Evolutionary conservation across 1,284 basidiomycete species (phyloP), one percentile per base, ranked within the genome.

Genomic region (Omphalotus olearius): DNA sequence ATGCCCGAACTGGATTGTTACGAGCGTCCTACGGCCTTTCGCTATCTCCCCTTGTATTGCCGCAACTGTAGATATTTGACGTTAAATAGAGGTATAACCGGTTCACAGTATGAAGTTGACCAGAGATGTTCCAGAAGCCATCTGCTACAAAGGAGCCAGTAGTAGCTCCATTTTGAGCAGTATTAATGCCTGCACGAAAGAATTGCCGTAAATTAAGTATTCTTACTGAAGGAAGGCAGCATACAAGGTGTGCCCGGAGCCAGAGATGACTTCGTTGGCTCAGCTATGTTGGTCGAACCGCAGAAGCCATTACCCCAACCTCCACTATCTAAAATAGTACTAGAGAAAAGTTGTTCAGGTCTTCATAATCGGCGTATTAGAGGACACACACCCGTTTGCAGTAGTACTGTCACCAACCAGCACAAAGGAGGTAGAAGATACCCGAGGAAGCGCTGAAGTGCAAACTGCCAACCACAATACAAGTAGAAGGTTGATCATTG

Each of bases 1-100:
- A 57, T 75, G 73, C 0, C 74, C 74, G 50, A 76, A 76, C 35
- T 75, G 73, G 14, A 76, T 64, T 0, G 72, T 75, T 11, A 70
- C 71, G 18, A 70, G 60, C 1, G 71, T 73, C 18, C 67, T 59
- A 23, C 68, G 62, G 16, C 68, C 68, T 49, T 68, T 68, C 7
- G 64, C 64, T 4, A 74, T 64, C 59, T 74, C 67, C 11, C 54
- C 56, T 56, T 64, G 57, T 45, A 74, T 68, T 13, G 57, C 45
- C 13, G 49, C 57, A 30, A 64, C 55, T 30, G 20, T 23, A 18
- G 14, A 13, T 38, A 45, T 9, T 2, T 23, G 13, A 61, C 9
- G 2, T n/a, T 17, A 33, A 20, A 11, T 18, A 10, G 14, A 23
- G 30, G 9, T 33, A 33, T 9, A 17, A 36, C n/a, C 7, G 16